Evolutionary conservation across 352 stramenopile genomes (phyloP).

Genomic region (Thraustotheca clavata): DNA sequence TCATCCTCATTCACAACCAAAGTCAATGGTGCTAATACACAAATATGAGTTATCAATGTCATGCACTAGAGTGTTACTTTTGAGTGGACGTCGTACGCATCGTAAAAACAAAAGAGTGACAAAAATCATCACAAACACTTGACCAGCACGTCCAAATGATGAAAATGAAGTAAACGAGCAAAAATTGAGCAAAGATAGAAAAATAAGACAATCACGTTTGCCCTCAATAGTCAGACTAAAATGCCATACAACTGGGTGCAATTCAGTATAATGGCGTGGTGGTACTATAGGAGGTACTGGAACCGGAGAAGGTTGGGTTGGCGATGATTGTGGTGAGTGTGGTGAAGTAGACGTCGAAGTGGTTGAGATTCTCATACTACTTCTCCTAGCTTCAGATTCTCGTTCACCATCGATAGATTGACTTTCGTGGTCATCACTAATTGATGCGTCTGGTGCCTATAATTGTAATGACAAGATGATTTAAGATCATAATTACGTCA

Average conservation of each 20-base stretch:
- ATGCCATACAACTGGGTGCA: background rate
- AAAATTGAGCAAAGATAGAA: slow-evolving; percentile 6
- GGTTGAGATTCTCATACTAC: background rate
- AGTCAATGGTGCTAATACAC: background rate
- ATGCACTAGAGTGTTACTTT: background rate
- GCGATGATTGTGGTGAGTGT: slow-evolving; percentile 25
- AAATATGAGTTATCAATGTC: background rate
- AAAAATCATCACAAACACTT: slow-evolving; percentile 7
- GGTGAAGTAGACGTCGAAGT: slow-evolving; percentile 21
- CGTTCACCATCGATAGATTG: background rate
- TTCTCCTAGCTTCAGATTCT: slow-evolving; percentile 21
- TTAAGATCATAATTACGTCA: background rate
- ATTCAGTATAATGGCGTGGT: background rate
- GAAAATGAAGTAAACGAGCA: background rate
- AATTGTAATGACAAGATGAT: background rate
- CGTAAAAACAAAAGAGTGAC: slow-evolving; percentile 8
- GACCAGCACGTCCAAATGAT: slow-evolving; percentile 5
- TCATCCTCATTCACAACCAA: background rate
- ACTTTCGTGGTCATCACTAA: too few relatives aligned
- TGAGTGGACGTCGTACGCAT: background rate
- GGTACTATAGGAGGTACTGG: slow-evolving; percentile 23
- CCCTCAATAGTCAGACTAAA: slow-evolving; percentile 1
- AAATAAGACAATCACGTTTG: background rate
- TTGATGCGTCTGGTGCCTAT: background rate
- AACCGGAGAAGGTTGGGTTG: slow-evolving; percentile 13